Evolutionary conservation across 148 eudicot genomes (phyloP), one percentile per base, ranked within the genome.

Genomic region (Camellia japonica): DNA sequence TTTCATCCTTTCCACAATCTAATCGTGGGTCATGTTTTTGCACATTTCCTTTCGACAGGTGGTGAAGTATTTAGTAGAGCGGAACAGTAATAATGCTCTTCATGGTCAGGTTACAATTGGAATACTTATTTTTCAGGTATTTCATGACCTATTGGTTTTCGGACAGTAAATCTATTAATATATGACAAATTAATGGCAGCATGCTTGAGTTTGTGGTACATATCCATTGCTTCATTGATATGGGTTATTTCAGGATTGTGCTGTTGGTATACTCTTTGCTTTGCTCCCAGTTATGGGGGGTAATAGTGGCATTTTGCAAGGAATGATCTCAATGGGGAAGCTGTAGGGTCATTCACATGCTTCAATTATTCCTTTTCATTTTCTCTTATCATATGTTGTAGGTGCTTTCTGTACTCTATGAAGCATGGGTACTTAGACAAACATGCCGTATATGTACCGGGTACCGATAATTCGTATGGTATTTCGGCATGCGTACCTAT

Each of bases 71-170:
- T 85, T 94, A 85, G 86, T 85, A 52, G 99, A 92, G 82, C 76
- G 84, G 84, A 97, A 92, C 80, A 90, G 82, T 75, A 97, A 79
- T 77, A 94, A 92, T 76, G 88, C 94, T 75, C 83, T 97, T 84
- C 97, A 97, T 77, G 99, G 99, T 80, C 99, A 97, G 90, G 99
- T 97, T 82, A 90, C 99, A 19, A 97, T 97, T 72, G 99, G 99
- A 38, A 93, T 93, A 38, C 98, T 97, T 78, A 97, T 97, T 66
- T 89, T 97, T 86, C 99, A 97, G 99, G 99, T 94, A 65, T 75
- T 13, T 43, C 2, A 7, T 41, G 9, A 41, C 58, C 42, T 68
- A 15, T 43, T 63, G 42, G 60, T 44, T 77, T 46, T 78, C 63
- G 3, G 67, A 76, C 38, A 47, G 44, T 47, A 5, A 56, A 3